A percentile compares a stretch with the other conserved stretches of the same genome.
These are phyloP conservation scores for Boletus tomentosulus DNA, from an alignment of 768 basidiomycete genomes.

Conservation along the genomic window DNA sequence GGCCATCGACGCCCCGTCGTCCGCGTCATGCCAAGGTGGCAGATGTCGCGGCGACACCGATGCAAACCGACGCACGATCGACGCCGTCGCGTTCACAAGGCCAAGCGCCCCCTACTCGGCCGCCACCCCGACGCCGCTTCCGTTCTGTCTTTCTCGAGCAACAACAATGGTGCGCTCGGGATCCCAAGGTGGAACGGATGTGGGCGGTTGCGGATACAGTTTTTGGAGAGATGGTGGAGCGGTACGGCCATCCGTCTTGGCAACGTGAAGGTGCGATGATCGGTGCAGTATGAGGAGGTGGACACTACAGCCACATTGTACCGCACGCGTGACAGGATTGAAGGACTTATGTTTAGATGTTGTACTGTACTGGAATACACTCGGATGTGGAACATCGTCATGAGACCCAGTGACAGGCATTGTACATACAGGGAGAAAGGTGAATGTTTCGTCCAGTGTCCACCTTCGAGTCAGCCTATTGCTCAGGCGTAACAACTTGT, in stretches of 20 bases:
- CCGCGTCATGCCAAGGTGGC: slow-evolving; percentile 10
- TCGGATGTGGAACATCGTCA: no score
- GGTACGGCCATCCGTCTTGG: slow-evolving; percentile 11
- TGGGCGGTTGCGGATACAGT: slow-evolving; percentile 20
- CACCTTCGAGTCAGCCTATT: no score
- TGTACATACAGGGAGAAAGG: no score
- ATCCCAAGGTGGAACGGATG: slow-evolving; percentile 33
- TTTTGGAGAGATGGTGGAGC: slow-evolving; percentile 12
- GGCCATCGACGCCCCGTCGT: slow-evolving; percentile 25
- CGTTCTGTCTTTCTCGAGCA: slow-evolving; percentile 48
- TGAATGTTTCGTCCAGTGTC: no score
- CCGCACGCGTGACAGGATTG: no score
- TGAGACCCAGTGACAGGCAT: no score
- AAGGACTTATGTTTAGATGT: no score
- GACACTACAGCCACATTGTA: no score
- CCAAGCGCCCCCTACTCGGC: slow-evolving; percentile 9
- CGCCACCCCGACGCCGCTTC: slow-evolving; percentile 36
- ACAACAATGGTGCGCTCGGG: slow-evolving; percentile 43
- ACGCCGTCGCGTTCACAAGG: slow-evolving; percentile 18
- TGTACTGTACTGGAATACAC: no score
- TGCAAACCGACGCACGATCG: slow-evolving; percentile 23
- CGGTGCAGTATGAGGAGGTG: background rate
- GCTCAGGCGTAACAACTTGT: no score
- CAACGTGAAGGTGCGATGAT: background rate
- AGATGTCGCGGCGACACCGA: background rate